Evolutionary conservation across 2,329 filamentous ascomycete genomes (phyloP).

Genomic region (Ophiostoma sp.): DNA sequence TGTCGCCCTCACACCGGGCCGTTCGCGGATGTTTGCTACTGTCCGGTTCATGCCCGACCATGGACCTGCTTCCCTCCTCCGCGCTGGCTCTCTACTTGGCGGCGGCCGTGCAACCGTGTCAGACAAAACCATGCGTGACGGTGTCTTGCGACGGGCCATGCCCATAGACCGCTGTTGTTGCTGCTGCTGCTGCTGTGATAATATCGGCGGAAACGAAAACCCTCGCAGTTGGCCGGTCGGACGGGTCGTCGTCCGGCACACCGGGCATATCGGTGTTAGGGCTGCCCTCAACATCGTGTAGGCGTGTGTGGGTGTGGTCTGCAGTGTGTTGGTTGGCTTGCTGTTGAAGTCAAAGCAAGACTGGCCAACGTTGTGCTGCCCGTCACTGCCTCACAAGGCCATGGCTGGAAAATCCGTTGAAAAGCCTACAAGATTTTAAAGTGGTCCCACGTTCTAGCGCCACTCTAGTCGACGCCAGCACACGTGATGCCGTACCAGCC

Average conservation of each 20-base stretch:
- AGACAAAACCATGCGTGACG: slow-evolving; percentile 56
- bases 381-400: not conserved
- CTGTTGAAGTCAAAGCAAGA: too few relatives aligned
- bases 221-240: not conserved
- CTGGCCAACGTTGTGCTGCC: not conserved
- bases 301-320: not conserved
- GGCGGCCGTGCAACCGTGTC: slow-evolving; percentile 42
- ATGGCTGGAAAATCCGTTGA: slow-evolving; percentile 5
- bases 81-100: slow-evolving; percentile 34
- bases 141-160: slow-evolving; percentile 27
- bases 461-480: not conserved
- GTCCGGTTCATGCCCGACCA: slow-evolving; percentile 54
- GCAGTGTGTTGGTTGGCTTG: not conserved
- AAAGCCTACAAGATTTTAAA: slow-evolving; percentile 19
- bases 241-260: slow-evolving; percentile 22
- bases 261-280: slow-evolving; percentile 24
- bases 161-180: slow-evolving; percentile 21
- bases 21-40: slow-evolving; percentile 41
- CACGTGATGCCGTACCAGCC: not conserved
- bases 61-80: slow-evolving; percentile 43
- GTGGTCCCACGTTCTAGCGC: slow-evolving; percentile 16
- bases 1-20: slow-evolving; percentile 7
- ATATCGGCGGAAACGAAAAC: not conserved
- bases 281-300: slow-evolving; percentile 26
- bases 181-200: slow-evolving; percentile 7